A percentile compares a stretch with the other conserved stretches of the same genome.
Evolutionary conservation across 2,329 filamentous ascomycete genomes (phyloP).

Genomic region (Hypoxylon sp.): DNA sequence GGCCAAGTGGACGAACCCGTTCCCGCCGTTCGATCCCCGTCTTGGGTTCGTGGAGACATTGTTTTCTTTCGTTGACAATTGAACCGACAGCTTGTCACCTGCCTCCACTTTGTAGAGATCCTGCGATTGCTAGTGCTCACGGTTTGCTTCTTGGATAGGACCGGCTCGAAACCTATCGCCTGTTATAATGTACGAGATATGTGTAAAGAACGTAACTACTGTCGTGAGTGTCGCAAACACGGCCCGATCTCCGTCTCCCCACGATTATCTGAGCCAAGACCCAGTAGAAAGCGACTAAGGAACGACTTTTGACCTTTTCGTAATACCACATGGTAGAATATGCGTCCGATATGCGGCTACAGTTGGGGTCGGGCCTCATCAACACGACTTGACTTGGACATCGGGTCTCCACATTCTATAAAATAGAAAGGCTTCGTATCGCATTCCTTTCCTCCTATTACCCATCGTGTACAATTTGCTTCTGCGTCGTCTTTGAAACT

Average conservation of each 20-base stretch:
- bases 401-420: constrained; percentile 20
- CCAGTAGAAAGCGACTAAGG: constrained; percentile 9
- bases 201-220: constrained; percentile 16
- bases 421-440: constrained; percentile 14
- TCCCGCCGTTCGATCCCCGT: constrained; percentile 9
- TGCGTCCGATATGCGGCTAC: constrained; percentile 36
- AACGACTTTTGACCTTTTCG: constrained; percentile 14
- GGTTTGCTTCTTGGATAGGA: constrained; percentile 12
- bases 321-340: constrained; percentile 18
- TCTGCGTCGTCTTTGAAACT: neutral
- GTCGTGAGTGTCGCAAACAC: constrained; percentile 41
- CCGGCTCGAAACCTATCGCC: constrained; percentile 8
- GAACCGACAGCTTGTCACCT: constrained; percentile 26
- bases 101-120: constrained; percentile 15
- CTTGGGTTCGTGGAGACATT: constrained; percentile 12
- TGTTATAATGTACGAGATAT: constrained; percentile 13
- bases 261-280: constrained; percentile 22
- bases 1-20: constrained; percentile 6
- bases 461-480: neutral
- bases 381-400: constrained; percentile 2
- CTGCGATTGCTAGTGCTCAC: constrained; percentile 9
- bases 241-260: constrained; percentile 46
- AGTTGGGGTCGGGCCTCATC: constrained; percentile 30
- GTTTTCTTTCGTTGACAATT: constrained; percentile 34
- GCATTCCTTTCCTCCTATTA: neutral